Evolutionary conservation across 176 grass and related monocot genomes (phyloP), one percentile per base, ranked within the genome.

Genomic region (Musa acuminata): DNA sequence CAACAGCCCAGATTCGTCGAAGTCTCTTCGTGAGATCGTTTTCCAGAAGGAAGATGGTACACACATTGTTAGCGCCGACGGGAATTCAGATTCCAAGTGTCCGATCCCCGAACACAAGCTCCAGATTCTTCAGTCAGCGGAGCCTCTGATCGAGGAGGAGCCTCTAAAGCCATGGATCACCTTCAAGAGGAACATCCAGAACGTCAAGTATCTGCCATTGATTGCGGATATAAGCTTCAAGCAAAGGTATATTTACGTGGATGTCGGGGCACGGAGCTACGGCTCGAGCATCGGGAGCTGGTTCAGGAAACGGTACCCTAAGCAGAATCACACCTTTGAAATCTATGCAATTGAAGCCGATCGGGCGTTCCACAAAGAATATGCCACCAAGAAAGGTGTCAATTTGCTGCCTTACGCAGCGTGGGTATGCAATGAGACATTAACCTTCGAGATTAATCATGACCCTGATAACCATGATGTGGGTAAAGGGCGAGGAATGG

Each of bases 271-370:
- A 1, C 79, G 87, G 24, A 83, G 90, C 82, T 87, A 93, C 49
- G 82, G 87, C 69, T 93, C 90, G 20, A 93, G 87, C 82, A 89
- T 93, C 27, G 90, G 84, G 58, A 77, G 87, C 77, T 89, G 90
- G 87, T 93, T 93, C 82, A 84, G 81, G 43, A 93, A 93, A 73
- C 90, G 83, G 55, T 93, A 93, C 70, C 90, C 90, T 0, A 93
- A 93, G 81, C 90, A 89, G 81, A 93, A 93, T 75, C 87, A 82
- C 77, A 89, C 77, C 29, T 93, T 93, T 71, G 70, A 87, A 53
- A 82, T 93, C 25, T 93, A 85, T 74, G 90, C 90, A 77, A 80
- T 93, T 2, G 90, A 93, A 78, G 90, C 90, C 6, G 90, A 93
- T 67, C 73, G 69, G 14, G 80, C 84, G 51, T 93, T 93, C 82